Conservation (phyloP, 1,284 basidiomycete species). For the Cerioporus squamosus region DNA sequence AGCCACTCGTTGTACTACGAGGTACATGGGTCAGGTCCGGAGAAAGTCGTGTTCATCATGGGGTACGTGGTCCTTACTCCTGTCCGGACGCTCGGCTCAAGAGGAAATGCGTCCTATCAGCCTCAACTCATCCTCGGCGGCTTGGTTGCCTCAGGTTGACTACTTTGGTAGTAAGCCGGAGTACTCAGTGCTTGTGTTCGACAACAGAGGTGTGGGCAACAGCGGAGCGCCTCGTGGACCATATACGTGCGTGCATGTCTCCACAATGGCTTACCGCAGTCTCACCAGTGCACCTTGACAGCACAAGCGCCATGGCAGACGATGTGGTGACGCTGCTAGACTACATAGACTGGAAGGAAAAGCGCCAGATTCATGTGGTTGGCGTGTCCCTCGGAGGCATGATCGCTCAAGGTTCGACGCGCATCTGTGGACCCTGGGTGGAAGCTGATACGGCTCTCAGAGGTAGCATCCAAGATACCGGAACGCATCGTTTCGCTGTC, state of each 20-base stretch:
- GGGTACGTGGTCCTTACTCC: slow-evolving; percentile 43
- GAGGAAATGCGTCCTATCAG: slow-evolving; percentile 28
- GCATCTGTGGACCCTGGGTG: background rate
- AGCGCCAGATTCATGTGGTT: slow-evolving; percentile 71
- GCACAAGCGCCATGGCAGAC: slow-evolving; percentile 80
- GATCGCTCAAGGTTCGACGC: slow-evolving; percentile 71
- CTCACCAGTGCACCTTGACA: slow-evolving; percentile 29
- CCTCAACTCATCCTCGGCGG: slow-evolving; percentile 65
- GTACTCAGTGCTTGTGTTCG: slow-evolving; percentile 78
- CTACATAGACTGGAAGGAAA: slow-evolving; percentile 72
- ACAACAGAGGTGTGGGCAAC: slow-evolving; percentile 88
- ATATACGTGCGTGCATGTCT: slow-evolving; percentile 49
- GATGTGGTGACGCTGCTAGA: slow-evolving; percentile 76
- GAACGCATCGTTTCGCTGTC: slow-evolving; percentile 69
- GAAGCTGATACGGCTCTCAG: slow-evolving; percentile 36
- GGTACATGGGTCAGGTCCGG: slow-evolving; percentile 67
- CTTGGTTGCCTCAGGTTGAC: slow-evolving; percentile 64
- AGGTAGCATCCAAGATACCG: slow-evolving; percentile 70
- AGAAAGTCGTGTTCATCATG: slow-evolving; percentile 76
- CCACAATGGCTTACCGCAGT: too few species aligned
- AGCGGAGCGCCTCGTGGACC: slow-evolving; percentile 73
- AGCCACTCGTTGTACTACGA: slow-evolving; percentile 80
- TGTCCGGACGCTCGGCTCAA: background rate
- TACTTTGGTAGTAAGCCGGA: slow-evolving; percentile 54
- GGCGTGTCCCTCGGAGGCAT: slow-evolving; percentile 87